Evolutionary conservation across 108 stramenopile genomes (phyloP).

Genomic region (Chaetoceros muelleri): DNA sequence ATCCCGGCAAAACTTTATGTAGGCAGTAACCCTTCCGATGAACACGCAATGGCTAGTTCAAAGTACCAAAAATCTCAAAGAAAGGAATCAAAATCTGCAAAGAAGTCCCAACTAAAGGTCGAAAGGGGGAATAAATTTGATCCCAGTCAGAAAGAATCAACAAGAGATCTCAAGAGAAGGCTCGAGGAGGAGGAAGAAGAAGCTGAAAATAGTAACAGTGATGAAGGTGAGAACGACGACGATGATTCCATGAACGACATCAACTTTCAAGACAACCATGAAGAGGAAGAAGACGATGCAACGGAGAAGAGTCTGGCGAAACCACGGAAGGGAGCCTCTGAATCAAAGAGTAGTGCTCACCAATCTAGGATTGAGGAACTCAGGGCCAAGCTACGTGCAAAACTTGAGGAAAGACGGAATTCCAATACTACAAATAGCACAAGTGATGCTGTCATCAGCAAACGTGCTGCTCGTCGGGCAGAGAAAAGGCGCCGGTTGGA

Average conservation of each 20-base stretch:
- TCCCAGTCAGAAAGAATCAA: slow-evolving; percentile 49
- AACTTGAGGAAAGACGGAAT: slow-evolving; percentile 53
- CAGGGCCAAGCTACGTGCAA: slow-evolving; percentile 70
- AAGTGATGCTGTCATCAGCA: slow-evolving; percentile 48
- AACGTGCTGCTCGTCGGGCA: slow-evolving; percentile 76
- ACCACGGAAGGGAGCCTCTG: neutral
- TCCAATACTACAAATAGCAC: slow-evolving; percentile 26
- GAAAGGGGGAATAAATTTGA: slow-evolving; percentile 71
- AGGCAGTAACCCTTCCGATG: slow-evolving; percentile 32
- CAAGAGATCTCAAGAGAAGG: slow-evolving; percentile 55
- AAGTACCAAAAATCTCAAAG: slow-evolving; percentile 65
- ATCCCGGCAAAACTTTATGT: slow-evolving; percentile 75
- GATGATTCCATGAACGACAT: slow-evolving; percentile 6
- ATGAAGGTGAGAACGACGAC: slow-evolving; percentile 19
- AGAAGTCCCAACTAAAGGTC: slow-evolving; percentile 48
- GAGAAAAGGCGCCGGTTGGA: slow-evolving; percentile 66
- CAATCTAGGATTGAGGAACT: slow-evolving; percentile 70
- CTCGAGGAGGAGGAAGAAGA: slow-evolving; percentile 30
- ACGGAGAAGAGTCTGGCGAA: neutral
- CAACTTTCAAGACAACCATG: slow-evolving; percentile 10
- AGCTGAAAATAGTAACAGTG: slow-evolving; percentile 7
- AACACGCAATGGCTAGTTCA: slow-evolving; percentile 15
- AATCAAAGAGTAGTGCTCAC: slow-evolving; percentile 4
- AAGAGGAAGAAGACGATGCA: slow-evolving; percentile 10
- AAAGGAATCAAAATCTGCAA: slow-evolving; percentile 64